Base-by-base conservation (phyloP, 2,329 filamentous ascomycete species). In the Aspergillus sp. region DNA sequence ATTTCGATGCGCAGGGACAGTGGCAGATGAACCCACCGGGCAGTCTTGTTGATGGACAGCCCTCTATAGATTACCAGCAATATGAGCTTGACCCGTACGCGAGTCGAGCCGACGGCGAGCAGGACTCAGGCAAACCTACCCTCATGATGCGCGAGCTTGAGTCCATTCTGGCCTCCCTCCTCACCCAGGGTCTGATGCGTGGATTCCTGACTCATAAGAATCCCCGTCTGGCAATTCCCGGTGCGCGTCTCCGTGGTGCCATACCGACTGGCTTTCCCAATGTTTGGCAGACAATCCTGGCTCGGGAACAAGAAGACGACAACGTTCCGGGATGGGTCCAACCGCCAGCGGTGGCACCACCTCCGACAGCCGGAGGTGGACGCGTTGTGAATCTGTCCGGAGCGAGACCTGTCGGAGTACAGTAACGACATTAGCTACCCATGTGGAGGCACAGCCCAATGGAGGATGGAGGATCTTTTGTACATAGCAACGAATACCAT, bases 121-220 rank as follows among this genome's bases (percentile, higher is more conserved):
- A 69, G 15, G 60, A 69, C 12, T 36, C 32, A 17, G 64, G 63
- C 6, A 65, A 66, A 15, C 66, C 66, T 56, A 78, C 63, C 80
- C 88, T 36, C 82, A 85, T 78, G 53, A 73, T 78, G 70, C 69
- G 67, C 13, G 89, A 91, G 66, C 81, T 96, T n/a, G 92, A 97
- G 76, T 87, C 87, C 48, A 87, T 91, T 52, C 83, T 96, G 12
- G 86, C 90, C 0, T 89, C 88, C 10, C 83, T 97, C 12, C 85
- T 96, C 19, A 87, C 90, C 53, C 91, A 96, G 75, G 91, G 90
- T 0, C 80, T 97, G 23, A 82, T 97, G 72, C 87, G 89, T 66
- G 94, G 93, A 1, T 97, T 93, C 70, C 84, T 97, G 28, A 91
- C 90, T 15, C 91, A 96, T 69, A 85, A 85, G 25, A 87, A 88